Evolutionary conservation across 176 grass and related monocot species (phyloP), one percentile per base, ranked within the genome.

Genomic region (Oryza glumipatula): DNA sequence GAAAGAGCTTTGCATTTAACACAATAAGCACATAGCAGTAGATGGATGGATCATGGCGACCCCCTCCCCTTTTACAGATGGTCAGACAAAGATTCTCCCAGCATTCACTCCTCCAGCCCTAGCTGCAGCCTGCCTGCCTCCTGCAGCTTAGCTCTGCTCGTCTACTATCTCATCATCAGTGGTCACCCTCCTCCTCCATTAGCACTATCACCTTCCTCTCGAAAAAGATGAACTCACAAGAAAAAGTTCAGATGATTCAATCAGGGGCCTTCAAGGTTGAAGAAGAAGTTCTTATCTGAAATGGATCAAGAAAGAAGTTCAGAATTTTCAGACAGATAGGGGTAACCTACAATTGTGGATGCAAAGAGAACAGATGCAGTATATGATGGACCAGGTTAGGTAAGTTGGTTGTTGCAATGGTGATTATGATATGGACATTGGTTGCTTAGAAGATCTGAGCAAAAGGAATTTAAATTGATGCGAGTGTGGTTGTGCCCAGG

Each of bases 1-100:
- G 43, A 44, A 44, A 21, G 56, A 73, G 43, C 60, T 74, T 74
- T 87, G 85, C 78, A 87, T 87, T 86, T 44, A 87, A 75, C 77
- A 87, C 78, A 87, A 81, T 70, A 87, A 46, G 78, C 85, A 68
- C 77, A 81, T 67, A 48, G 44, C 84, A 65, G 77, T 67, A n/a
- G 77, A 79, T 12, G 65, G 36, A 78, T 47, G 54, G 72, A 83
- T 73, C 70, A 46, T 6, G 80, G 43, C 12, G 12, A 32, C 41
- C 47, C 41, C 47, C 73, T 28, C 49, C 15, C 15, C 73, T 75
- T 75, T 75, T 52, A 74, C 46, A 32, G 61, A 49, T 80, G 63
- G 78, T 81, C 78, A 75, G 85, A 87, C 85, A 87, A 76, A 87
- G 85, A 87, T 87, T 81, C 78, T 78, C 77, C 47, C 70, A 16